A percentile compares a stretch with the other conserved stretches of the same genome.
Evolutionary conservation across 148 eudicot genomes (phyloP).

Genomic region (Chenopodium formosanum): DNA sequence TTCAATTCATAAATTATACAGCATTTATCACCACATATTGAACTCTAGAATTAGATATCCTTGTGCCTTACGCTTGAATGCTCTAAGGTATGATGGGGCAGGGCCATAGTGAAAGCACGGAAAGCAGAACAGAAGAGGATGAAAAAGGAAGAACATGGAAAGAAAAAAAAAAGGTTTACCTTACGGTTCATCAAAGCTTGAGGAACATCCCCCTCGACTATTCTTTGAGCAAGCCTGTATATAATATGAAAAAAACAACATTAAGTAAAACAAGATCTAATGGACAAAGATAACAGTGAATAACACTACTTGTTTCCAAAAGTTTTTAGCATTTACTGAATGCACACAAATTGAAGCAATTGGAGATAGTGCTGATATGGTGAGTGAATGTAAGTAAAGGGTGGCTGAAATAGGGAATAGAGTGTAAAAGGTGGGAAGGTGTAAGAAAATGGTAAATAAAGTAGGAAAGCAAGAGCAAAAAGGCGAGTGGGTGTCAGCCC

Average conservation of each 20-base stretch:
- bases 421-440: too few relatives aligned
- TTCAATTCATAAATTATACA: background rate
- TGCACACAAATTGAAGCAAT: too few relatives aligned
- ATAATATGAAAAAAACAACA: background rate
- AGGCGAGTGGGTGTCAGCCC: too few relatives aligned
- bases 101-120: background rate
- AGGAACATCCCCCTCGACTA: slow-evolving; percentile 97
- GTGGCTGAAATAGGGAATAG: too few relatives aligned
- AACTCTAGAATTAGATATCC: background rate
- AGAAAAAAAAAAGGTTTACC: slow-evolving; percentile 32
- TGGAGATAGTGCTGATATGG: too few relatives aligned
- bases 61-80: background rate
- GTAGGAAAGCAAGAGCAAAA: too few relatives aligned
- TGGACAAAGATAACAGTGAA: background rate
- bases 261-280: background rate
- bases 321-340: too few relatives aligned
- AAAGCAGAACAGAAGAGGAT: background rate
- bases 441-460: too few relatives aligned
- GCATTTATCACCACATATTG: background rate
- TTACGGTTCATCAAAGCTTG: slow-evolving; percentile 89
- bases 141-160: slow-evolving; percentile 7
- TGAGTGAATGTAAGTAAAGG: too few relatives aligned
- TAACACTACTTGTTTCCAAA: too few relatives aligned
- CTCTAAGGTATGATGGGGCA: background rate
- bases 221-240: slow-evolving; percentile 94